Conservation (phyloP, 768 basidiomycete genomes). For the Leccinum uliginosum region DNA sequence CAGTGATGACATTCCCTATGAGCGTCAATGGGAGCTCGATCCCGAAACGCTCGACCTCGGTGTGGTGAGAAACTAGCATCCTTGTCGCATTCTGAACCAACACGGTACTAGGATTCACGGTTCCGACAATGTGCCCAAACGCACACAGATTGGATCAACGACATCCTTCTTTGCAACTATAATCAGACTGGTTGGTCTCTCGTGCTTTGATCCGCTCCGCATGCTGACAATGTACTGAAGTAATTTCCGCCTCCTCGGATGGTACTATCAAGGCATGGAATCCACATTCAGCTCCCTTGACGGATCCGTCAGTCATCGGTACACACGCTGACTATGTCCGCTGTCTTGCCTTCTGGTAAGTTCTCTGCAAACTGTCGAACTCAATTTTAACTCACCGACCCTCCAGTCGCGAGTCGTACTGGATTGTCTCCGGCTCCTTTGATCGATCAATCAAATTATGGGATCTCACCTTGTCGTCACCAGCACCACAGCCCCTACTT, state of each 20-base stretch:
- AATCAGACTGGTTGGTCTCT: slow-evolving; percentile 73
- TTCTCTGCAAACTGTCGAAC: slow-evolving; percentile 1
- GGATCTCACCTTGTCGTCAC: slow-evolving; percentile 60
- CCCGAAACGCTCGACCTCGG: slow-evolving; percentile 43
- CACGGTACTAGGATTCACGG: slow-evolving; percentile 41
- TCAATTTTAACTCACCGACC: slow-evolving; percentile 9
- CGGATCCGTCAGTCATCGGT: slow-evolving; percentile 67
- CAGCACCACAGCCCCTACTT: slow-evolving; percentile 48
- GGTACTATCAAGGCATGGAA: slow-evolving; percentile 93
- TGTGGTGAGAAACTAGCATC: slow-evolving; percentile 38
- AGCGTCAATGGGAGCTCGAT: slow-evolving; percentile 81
- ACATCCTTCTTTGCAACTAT: slow-evolving; percentile 84
- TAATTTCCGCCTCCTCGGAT: slow-evolving; percentile 93
- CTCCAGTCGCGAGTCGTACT: slow-evolving; percentile 68
- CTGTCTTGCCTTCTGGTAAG: slow-evolving; percentile 68
- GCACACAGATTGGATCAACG: slow-evolving; percentile 96
- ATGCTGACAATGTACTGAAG: slow-evolving; percentile 32
- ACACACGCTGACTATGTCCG: slow-evolving; percentile 84
- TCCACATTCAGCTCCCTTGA: slow-evolving; percentile 60
- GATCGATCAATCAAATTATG: slow-evolving; percentile 93
- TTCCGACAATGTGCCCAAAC: slow-evolving; percentile 89
- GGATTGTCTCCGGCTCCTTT: slow-evolving; percentile 92
- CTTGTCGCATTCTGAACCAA: slow-evolving; percentile 4
- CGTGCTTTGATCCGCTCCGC: background rate
- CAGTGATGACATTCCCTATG: slow-evolving; percentile 46